Percentiles rank a stretch among this genome's conserved stretches.
These are phyloP conservation scores for Clonostachys sp. DNA, from an alignment of 2,329 filamentous ascomycete species.

Conservation along the genomic window DNA sequence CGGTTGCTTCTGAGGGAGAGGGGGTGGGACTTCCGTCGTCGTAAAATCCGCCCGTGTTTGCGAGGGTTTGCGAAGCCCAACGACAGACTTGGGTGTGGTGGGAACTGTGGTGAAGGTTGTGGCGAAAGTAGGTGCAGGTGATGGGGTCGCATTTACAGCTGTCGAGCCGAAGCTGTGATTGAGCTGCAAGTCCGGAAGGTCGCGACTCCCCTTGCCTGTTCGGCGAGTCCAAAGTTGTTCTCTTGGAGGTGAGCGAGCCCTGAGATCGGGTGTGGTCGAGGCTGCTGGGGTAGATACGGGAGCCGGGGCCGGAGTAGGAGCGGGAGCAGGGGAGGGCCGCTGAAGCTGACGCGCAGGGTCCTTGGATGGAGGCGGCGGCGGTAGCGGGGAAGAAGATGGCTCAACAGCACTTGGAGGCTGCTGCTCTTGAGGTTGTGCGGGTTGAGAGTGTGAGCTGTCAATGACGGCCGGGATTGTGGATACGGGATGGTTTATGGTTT, in stretches of 20 bases:
- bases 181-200: conserved; percentile 44
- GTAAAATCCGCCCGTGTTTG: too few species aligned
- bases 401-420: too few species aligned
- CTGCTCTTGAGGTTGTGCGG: too few species aligned
- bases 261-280: conserved; percentile 6
- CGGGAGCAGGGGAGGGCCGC: not conserved
- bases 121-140: not conserved
- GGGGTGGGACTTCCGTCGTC: conserved; percentile 6
- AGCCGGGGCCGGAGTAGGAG: not conserved
- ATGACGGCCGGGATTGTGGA: too few species aligned
- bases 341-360: conserved; percentile 10
- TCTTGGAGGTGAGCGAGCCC: conserved; percentile 17
- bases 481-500: too few species aligned
- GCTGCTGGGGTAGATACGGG: not conserved
- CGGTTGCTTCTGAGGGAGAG: conserved; percentile 6
- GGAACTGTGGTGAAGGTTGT: conserved; percentile 6
- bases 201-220: conserved; percentile 39
- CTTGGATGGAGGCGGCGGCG: conserved; percentile 18
- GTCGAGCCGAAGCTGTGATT: conserved; percentile 46
- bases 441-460: too few species aligned
- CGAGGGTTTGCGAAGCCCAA: not conserved
- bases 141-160: conserved; percentile 17
- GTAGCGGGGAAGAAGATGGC: conserved; percentile 6
- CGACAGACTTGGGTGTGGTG: conserved; percentile 6
- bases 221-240: conserved; percentile 43